Evolutionary conservation across 352 stramenopile genomes (phyloP), one percentile per base, ranked within the genome.

Genomic region (Phytophthora sp.): DNA sequence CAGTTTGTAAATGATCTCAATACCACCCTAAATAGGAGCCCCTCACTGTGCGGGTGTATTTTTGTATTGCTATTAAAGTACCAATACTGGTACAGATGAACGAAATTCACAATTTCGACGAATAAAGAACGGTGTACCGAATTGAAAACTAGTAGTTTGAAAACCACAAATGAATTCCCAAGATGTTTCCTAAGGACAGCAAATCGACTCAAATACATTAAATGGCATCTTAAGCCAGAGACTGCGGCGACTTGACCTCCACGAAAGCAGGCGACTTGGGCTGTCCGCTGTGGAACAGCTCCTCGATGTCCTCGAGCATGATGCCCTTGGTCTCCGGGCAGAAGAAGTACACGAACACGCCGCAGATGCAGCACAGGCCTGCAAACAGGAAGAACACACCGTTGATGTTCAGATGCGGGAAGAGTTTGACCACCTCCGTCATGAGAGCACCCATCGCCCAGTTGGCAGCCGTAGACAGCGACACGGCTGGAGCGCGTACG

Each of bases 301-400:
- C 54, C 57, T 81, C 73, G 60, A 81, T 81, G 30, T 69, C 54
- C 58, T 81, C 73, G 35, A 81, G 66, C 61, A 81, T 50, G 26
- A 81, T 63, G 18, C 63, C 61, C 55, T 80, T 80, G 4, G 73
- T 80, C 50, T 80, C 73, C 15, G 69, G 73, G 18, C 73, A 80
- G 21, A 76, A 62, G 52, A 73, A 74, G 65, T 71, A 81, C 2
- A 79, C 70, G 39, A 77, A 81, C 8, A 72, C 47, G 2, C 47
- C 61, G 26, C 63, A 80, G 51, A 82, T 44, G 7, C 71, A 53
- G n/a, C 77, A 77, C 31, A 74, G 55, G 20, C 51, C 74, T 9
- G 71, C 69, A 57, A 88, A 85, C 26, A 86, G 73, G 65, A 66
- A 81, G 67, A 88, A 88, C 13, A 80, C 73, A 27, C 69, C 73